Percentiles rank a stretch among this genome's conserved stretches.
Conservation (phyloP, 2,329 filamentous ascomycete genomes). For the Fusarium kyushuense region DNA sequence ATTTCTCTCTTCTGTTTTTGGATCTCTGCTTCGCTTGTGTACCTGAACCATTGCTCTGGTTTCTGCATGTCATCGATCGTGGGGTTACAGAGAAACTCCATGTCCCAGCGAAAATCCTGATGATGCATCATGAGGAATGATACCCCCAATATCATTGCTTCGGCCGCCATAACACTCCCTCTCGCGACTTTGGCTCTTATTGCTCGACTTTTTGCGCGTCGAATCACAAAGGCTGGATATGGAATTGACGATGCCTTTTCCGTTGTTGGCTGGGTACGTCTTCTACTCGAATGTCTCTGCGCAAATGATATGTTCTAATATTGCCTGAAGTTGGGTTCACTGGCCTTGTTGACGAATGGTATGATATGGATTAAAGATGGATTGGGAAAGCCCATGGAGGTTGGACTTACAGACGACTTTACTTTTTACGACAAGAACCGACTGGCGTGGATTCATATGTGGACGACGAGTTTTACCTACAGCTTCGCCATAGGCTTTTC, state of each 20-base stretch:
- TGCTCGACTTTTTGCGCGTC: slow-evolving; percentile 38
- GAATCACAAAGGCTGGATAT: slow-evolving; percentile 42
- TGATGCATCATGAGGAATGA: slow-evolving; percentile 43
- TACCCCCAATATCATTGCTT: slow-evolving; percentile 42
- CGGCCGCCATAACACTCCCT: slow-evolving; percentile 38
- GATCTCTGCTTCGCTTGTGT: slow-evolving; percentile 8
- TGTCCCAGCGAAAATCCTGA: slow-evolving; percentile 7
- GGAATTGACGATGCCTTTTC: slow-evolving; percentile 40
- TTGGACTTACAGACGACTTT: slow-evolving; percentile 27
- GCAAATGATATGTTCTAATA: slow-evolving; percentile 5
- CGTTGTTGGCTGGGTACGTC: slow-evolving; percentile 42
- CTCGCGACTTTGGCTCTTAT: slow-evolving; percentile 37
- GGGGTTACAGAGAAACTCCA: slow-evolving; percentile 4
- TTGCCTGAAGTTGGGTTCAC: slow-evolving; percentile 27
- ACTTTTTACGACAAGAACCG: slow-evolving; percentile 30
- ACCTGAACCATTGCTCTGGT: slow-evolving; percentile 3
- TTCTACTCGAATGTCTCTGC: not conserved
- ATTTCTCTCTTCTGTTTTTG: slow-evolving; percentile 13
- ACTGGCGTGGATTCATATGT: slow-evolving; percentile 43
- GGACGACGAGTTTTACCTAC: slow-evolving; percentile 47
- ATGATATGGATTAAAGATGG: slow-evolving; percentile 37
- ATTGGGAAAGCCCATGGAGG: slow-evolving; percentile 35
- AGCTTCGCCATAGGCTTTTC: slow-evolving; percentile 47
- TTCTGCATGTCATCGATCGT: slow-evolving; percentile 15
- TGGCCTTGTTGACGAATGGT: slow-evolving; percentile 35